Conservation (phyloP, 306 rosid genomes). For the Astragalus glycyphyllos region DNA sequence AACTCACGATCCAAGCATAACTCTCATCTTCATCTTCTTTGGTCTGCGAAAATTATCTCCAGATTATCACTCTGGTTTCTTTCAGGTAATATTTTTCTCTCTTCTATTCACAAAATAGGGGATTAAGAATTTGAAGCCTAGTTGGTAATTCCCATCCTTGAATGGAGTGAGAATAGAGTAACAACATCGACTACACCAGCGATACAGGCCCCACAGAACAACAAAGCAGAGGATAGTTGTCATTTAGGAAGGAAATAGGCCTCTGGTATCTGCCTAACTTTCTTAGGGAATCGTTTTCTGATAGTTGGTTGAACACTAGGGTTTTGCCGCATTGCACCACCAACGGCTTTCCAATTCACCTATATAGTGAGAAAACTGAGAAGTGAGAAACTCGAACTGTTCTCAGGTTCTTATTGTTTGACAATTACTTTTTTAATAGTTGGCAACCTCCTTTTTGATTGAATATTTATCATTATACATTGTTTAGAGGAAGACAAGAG, state of each 20-base stretch:
- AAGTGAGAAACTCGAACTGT: conserved; percentile 5
- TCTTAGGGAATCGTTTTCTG: conserved; percentile 73
- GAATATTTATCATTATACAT: conserved; percentile 8
- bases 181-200: conserved; percentile 82
- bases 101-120: no score
- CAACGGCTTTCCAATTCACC: conserved; percentile 92
- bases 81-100: no score
- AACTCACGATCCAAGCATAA: no score
- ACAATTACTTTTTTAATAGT: background rate
- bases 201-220: conserved; percentile 63
- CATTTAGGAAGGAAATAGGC: conserved; percentile 77
- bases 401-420: conserved; percentile 3
- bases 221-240: conserved; percentile 54
- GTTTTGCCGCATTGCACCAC: conserved; percentile 78
- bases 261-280: conserved; percentile 77
- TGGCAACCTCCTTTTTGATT: background rate
- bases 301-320: conserved; percentile 65
- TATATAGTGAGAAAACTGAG: conserved; percentile 16
- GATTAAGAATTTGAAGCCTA: no score
- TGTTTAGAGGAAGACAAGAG: background rate
- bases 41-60: no score
- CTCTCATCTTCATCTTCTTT: no score
- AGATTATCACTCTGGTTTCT: no score
- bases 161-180: no score
- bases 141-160: no score